Conservation (phyloP, 495 filamentous ascomycete species). For the Zalerion maritima region DNA sequence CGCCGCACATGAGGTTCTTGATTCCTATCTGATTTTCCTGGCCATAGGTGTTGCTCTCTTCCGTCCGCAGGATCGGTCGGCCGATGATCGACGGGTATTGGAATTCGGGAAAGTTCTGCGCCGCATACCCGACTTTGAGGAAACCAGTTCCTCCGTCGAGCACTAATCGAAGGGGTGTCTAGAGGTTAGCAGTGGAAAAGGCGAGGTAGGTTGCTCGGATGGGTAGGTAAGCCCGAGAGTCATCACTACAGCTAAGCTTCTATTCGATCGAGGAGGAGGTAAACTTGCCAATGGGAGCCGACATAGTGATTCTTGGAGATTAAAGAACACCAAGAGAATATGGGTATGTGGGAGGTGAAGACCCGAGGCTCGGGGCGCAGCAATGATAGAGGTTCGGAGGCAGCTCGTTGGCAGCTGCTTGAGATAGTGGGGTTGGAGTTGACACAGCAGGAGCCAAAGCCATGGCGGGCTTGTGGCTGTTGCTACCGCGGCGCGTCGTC, state of each 20-base stretch:
- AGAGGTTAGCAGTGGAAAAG: conserved; percentile 12
- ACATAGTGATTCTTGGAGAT: too few species aligned
- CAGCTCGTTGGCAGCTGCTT: too few species aligned
- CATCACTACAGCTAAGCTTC: conserved; percentile 6
- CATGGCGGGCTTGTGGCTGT: too few species aligned
- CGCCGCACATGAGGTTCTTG: conserved; percentile 99
- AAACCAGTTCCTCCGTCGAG: conserved; percentile 99
- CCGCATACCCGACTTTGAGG: conserved; percentile 98
- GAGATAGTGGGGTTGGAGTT: too few species aligned
- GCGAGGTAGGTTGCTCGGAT: conserved; percentile 3
- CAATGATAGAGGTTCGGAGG: too few species aligned
- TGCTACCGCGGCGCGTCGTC: too few species aligned
- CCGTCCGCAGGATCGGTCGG: conserved; percentile 89
- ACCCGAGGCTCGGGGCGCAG: too few species aligned
- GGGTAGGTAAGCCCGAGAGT: conserved; percentile 16
- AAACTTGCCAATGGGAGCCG: too few species aligned
- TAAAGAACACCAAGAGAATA: too few species aligned
- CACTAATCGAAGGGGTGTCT: conserved; percentile 53
- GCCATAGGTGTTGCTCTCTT: conserved; percentile 66
- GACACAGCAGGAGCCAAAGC: too few species aligned
- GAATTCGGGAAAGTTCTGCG: conserved; percentile 96
- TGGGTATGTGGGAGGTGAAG: too few species aligned
- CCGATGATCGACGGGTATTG: conserved; percentile 98
- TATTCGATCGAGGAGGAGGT: neutral
- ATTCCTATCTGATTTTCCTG: conserved; percentile 45